Evolutionary conservation across 805 yeast species (phyloP).

Genomic region (Monosporozyma servazzii): DNA sequence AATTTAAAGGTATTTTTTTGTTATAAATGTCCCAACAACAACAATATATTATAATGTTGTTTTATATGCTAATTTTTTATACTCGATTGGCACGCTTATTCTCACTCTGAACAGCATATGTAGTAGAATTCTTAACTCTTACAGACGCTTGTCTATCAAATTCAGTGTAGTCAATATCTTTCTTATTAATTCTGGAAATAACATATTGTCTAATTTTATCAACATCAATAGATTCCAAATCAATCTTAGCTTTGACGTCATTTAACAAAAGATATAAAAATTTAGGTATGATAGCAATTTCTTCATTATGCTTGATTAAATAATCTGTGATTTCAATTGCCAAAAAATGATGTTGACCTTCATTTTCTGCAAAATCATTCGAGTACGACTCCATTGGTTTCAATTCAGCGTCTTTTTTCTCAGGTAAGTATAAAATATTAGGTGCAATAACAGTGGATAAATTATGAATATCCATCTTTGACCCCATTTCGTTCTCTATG

Average conservation of each 20-base stretch:
- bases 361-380: conserved; percentile 35
- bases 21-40: not conserved
- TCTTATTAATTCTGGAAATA: conserved; percentile 7
- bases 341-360: conserved; percentile 67
- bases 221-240: conserved; percentile 6
- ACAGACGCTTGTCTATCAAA: conserved; percentile 19
- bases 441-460: conserved; percentile 95
- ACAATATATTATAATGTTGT: not conserved
- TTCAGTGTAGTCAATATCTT: conserved; percentile 19
- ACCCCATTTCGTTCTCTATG: conserved; percentile 79
- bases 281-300: conserved; percentile 65
- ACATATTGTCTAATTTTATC: conserved; percentile 16
- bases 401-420: conserved; percentile 12
- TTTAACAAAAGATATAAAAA: conserved; percentile 47
- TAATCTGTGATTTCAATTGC: conserved; percentile 87
- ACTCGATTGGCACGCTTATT: not conserved
- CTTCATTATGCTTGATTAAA: conserved; percentile 72
- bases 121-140: conserved; percentile 19
- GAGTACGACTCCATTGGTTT: conserved; percentile 23
- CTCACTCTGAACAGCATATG: conserved; percentile 16
- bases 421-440: conserved; percentile 55
- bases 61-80: not conserved
- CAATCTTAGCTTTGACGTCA: conserved; percentile 15
- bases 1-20: not conserved
- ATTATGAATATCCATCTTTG: conserved; percentile 94